A percentile compares a stretch with the other conserved stretches of the same genome.
phyloP scores from a whole-genome alignment of 495 filamentous ascomycete genomes.

The Penicillium canescens region DNA sequence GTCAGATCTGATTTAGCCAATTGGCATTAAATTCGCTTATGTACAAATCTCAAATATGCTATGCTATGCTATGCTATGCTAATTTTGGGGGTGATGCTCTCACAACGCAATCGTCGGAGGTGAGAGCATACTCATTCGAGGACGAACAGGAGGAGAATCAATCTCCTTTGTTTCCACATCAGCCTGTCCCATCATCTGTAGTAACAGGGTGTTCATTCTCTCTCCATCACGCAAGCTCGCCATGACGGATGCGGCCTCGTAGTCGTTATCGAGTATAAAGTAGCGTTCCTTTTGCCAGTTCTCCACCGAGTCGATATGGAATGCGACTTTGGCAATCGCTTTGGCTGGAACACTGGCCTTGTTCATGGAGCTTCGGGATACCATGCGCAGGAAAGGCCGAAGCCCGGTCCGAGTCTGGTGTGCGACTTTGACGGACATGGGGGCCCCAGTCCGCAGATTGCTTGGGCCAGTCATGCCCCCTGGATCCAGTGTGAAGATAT shows the following conservation, averaged over 20 bases:
- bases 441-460: conserved; percentile 26
- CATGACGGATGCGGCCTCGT: conserved; percentile 44
- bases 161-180: conserved; percentile 31
- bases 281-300: conserved; percentile 38
- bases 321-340: conserved; percentile 41
- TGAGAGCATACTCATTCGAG: conserved; percentile 5
- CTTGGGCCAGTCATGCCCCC: conserved; percentile 35
- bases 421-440: conserved; percentile 35
- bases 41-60: conserved; percentile 4
- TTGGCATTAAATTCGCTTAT: background rate
- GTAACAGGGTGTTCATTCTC: conserved; percentile 30
- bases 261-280: conserved; percentile 40
- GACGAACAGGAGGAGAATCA: conserved; percentile 26
- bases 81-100: background rate
- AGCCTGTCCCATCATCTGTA: conserved; percentile 36
- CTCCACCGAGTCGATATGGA: conserved; percentile 35
- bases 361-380: conserved; percentile 44
- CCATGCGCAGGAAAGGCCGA: conserved; percentile 36
- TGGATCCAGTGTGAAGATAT: conserved; percentile 45
- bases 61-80: background rate
- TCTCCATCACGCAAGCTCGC: conserved; percentile 29
- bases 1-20: background rate
- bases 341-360: conserved; percentile 42
- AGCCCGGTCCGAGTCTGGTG: conserved; percentile 39
- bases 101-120: conserved; percentile 4